Evolutionary conservation across 1,139 yeast genomes (phyloP).

Genomic region (Protomyces macrosporus): DNA sequence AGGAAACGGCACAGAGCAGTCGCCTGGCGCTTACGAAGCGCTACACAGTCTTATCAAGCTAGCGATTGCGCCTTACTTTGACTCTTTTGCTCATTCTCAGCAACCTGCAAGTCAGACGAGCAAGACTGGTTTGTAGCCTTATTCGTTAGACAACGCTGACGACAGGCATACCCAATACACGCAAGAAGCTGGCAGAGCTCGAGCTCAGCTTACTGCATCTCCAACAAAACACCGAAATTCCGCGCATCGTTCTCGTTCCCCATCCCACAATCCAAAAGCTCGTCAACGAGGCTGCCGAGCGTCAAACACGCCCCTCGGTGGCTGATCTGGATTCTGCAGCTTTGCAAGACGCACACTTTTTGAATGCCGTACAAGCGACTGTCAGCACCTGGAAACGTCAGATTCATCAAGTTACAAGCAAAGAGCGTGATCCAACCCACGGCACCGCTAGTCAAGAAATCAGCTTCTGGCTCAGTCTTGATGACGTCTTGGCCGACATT

Average conservation of each 20-base stretch:
- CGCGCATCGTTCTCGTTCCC: conserved; percentile 51
- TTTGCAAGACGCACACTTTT: conserved; percentile 50
- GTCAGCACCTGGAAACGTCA: conserved; percentile 71
- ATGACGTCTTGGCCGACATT: conserved; percentile 53
- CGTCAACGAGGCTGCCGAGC: conserved; percentile 38
- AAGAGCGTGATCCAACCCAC: conserved; percentile 49
- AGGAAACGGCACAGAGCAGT: neutral
- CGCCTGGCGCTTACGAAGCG: conserved; percentile 46
- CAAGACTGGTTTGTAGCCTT: neutral
- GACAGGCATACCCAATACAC: conserved; percentile 39
- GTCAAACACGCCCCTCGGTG: conserved; percentile 35
- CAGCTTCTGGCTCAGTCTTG: conserved; percentile 74
- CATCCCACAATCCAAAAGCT: conserved; percentile 52
- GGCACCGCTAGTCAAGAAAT: conserved; percentile 67
- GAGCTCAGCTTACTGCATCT: conserved; percentile 63
- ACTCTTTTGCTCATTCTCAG: conserved; percentile 38
- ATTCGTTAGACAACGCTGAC: neutral
- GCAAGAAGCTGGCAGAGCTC: conserved; percentile 64
- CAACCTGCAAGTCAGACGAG: conserved; percentile 5
- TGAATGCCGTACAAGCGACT: conserved; percentile 60
- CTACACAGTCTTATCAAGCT: conserved; percentile 54
- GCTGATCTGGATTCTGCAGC: conserved; percentile 38
- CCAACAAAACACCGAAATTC: conserved; percentile 63
- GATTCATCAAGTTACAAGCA: conserved; percentile 53
- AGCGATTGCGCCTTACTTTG: conserved; percentile 54